Evolutionary conservation across 2,329 filamentous ascomycete species (phyloP).

Genomic region (Epichloe brachyelytri): DNA sequence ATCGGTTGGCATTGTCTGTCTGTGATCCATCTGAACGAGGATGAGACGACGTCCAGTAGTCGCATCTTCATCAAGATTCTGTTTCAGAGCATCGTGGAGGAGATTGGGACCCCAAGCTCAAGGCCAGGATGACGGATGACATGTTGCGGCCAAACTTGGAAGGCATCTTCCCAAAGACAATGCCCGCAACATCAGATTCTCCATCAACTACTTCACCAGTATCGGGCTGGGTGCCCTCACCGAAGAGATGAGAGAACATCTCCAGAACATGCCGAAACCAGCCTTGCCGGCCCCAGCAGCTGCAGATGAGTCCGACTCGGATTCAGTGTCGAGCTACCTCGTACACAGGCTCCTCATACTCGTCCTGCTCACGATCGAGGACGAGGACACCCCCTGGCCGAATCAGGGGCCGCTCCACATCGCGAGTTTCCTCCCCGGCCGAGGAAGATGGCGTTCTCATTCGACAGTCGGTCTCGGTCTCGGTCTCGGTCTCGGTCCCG

Average conservation of each 20-base stretch:
- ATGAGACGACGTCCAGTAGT: constrained; percentile 90
- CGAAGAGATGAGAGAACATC: constrained; percentile 83
- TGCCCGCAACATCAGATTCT: constrained; percentile 82
- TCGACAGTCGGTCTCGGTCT: constrained; percentile 5
- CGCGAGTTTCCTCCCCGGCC: constrained; percentile 2
- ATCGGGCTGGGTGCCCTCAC: constrained; percentile 93
- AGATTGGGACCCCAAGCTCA: constrained; percentile 72
- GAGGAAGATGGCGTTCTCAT: constrained; percentile 2
- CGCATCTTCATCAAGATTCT: constrained; percentile 98
- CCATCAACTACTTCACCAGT: constrained; percentile 98
- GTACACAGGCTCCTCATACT: constrained; percentile 30
- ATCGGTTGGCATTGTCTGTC: constrained; percentile 87
- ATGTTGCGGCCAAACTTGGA: constrained; percentile 64
- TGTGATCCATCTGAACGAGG: constrained; percentile 80
- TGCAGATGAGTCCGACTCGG: constrained; percentile 48
- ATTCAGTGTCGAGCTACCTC: constrained; percentile 67
- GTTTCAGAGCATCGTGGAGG: constrained; percentile 82
- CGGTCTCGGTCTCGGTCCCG: constrained; percentile 3
- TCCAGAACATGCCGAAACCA: constrained; percentile 84
- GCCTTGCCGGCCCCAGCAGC: constrained; percentile 54
- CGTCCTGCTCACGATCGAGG: constrained; percentile 7
- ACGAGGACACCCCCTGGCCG: neutral
- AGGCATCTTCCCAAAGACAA: constrained; percentile 81
- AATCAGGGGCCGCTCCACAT: constrained; percentile 5
- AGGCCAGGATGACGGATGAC: constrained; percentile 65